These are phyloP conservation scores for Aspergillus incahuasiensis DNA, from an alignment of 495 filamentous ascomycete genomes.

Conservation along the genomic window DNA sequence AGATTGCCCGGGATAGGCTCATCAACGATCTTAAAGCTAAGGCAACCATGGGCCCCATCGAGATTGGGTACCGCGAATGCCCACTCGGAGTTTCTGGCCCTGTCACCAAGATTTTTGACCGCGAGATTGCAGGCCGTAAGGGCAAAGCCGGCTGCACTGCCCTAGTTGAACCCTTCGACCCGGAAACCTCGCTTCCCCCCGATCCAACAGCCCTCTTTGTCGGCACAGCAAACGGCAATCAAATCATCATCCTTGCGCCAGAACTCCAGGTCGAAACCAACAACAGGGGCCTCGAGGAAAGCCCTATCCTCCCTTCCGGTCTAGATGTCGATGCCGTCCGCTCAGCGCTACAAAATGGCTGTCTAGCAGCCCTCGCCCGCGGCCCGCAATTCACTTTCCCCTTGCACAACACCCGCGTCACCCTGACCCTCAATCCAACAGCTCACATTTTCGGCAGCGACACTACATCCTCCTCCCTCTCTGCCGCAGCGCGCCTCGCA, in stretches of 20 bases:
- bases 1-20: constrained; percentile 85
- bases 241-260: constrained; percentile 51
- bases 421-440: constrained; percentile 59
- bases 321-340: constrained; percentile 54
- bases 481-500: constrained; percentile 69
- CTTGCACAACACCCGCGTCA: constrained; percentile 64
- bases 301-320: constrained; percentile 50
- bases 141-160: constrained; percentile 74
- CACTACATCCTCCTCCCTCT: constrained; percentile 69
- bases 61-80: constrained; percentile 91
- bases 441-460: constrained; percentile 62
- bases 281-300: constrained; percentile 34
- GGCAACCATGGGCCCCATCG: constrained; percentile 84
- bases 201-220: constrained; percentile 25
- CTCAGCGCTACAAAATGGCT: constrained; percentile 68
- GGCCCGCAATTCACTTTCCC: constrained; percentile 75
- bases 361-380: constrained; percentile 76
- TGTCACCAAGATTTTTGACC: constrained; percentile 64
- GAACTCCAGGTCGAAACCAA: constrained; percentile 38
- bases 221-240: constrained; percentile 47
- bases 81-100: constrained; percentile 48
- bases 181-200: constrained; percentile 21
- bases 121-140: constrained; percentile 71
- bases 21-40: constrained; percentile 85
- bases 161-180: constrained; percentile 54